Conservation (phyloP, 139 green algal species). For the Coelastrella sp. region DNA sequence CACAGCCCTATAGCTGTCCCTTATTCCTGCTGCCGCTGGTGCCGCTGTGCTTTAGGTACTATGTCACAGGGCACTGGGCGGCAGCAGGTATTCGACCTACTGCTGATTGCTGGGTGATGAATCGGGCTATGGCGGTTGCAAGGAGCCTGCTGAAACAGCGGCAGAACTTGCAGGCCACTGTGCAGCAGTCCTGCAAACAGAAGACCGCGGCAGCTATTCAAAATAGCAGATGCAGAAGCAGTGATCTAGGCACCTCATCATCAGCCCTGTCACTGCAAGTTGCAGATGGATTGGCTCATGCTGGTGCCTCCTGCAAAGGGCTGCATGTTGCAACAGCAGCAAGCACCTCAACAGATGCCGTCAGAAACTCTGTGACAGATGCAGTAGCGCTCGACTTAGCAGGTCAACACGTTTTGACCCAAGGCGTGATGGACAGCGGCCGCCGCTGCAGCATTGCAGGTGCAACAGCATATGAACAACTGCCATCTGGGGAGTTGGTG, state of each 20-base stretch:
- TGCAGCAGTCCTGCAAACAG: neutral
- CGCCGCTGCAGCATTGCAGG: neutral
- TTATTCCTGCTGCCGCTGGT: neutral
- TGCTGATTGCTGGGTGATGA: slow-evolving; percentile 18
- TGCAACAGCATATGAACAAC: neutral
- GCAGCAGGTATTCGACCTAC: neutral
- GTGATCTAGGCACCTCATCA: no score
- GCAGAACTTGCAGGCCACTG: neutral
- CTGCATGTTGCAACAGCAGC: no score
- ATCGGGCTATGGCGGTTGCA: slow-evolving; percentile 16
- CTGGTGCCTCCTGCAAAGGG: no score
- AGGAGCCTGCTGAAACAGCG: slow-evolving; percentile 16
- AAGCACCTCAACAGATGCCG: no score
- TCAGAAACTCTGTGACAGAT: neutral
- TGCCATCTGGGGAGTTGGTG: neutral
- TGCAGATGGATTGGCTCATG: no score
- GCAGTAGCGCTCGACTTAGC: neutral
- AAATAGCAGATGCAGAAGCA: no score
- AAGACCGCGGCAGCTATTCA: no score
- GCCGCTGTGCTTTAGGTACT: neutral
- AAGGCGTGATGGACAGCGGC: neutral
- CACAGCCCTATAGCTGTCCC: neutral
- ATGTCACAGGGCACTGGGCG: neutral
- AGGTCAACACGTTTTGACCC: neutral
- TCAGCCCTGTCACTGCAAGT: no score